phyloP scores from a whole-genome alignment of 352 stramenopile species.

The Globisporangium middletonii region DNA sequence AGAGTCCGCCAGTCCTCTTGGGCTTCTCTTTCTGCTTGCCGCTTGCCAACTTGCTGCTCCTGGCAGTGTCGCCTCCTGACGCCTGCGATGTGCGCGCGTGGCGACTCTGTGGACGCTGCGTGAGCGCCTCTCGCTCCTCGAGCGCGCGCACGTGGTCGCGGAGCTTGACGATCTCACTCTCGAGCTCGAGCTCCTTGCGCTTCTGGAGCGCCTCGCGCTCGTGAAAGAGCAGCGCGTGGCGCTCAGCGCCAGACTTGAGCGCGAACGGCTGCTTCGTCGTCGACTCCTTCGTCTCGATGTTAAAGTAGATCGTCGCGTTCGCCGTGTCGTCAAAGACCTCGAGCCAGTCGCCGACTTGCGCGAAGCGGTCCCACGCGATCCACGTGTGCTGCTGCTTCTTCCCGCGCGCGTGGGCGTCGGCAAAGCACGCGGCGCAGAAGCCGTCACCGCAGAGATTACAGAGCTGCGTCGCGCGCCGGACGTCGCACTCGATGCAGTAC shows the following conservation, averaged over 20 bases:
- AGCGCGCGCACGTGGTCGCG: constrained; percentile 48
- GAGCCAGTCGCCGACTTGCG: constrained; percentile 60
- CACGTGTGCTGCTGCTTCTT: constrained; percentile 58
- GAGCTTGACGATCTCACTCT: constrained; percentile 65
- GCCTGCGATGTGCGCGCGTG: background rate
- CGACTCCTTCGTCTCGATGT: constrained; percentile 76
- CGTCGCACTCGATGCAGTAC: constrained; percentile 69
- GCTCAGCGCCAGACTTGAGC: constrained; percentile 45
- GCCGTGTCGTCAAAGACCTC: constrained; percentile 55
- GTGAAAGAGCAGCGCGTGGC: constrained; percentile 44
- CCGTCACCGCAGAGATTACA: constrained; percentile 80
- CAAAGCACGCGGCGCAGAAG: constrained; percentile 64
- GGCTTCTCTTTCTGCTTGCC: constrained; percentile 14
- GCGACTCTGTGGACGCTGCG: constrained; percentile 19
- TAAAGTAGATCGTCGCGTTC: constrained; percentile 52
- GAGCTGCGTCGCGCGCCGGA: constrained; percentile 30
- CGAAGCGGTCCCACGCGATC: constrained; percentile 45
- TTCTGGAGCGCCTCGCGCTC: constrained; percentile 52
- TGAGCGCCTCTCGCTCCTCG: constrained; percentile 26
- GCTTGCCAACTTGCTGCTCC: constrained; percentile 1
- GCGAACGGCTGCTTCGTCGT: constrained; percentile 42
- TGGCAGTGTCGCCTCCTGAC: no score
- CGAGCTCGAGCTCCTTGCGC: constrained; percentile 40
- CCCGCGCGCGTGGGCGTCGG: constrained; percentile 40
- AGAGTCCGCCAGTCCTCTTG: constrained; percentile 19